phyloP scores from a whole-genome alignment of 345 rosid species.

The Eucalyptus urophylla region DNA sequence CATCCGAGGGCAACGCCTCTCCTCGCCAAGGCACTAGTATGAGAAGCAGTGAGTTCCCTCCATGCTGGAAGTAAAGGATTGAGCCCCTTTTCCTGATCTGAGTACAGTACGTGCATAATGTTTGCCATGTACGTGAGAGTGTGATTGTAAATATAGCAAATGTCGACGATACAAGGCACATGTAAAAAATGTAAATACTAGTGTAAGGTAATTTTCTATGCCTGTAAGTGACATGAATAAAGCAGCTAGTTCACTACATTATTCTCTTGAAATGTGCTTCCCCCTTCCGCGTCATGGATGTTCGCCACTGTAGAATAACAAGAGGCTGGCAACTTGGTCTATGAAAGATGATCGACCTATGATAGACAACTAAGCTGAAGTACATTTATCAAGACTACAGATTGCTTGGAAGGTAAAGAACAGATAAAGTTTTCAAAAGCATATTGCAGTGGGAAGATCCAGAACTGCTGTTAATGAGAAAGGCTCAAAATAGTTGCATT shows the following conservation, averaged over 20 bases:
- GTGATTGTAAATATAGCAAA: neutral
- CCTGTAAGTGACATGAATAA: neutral
- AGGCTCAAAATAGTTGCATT: neutral
- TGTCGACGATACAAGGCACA: neutral
- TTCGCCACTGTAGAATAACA: neutral
- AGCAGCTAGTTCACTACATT: neutral
- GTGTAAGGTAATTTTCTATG: neutral
- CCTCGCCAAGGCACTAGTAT: neutral
- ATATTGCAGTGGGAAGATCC: neutral
- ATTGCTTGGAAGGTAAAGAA: neutral
- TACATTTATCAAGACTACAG: neutral
- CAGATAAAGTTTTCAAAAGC: neutral
- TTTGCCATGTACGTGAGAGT: neutral
- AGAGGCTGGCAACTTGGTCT: neutral
- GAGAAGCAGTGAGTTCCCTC: constrained; percentile 1
- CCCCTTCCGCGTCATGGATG: neutral
- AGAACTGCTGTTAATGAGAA: neutral
- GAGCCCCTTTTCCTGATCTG: neutral
- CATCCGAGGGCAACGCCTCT: neutral
- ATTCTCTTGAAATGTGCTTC: neutral
- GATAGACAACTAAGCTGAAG: neutral
- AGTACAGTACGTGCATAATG: neutral
- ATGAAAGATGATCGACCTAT: neutral
- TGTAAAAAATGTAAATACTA: neutral
- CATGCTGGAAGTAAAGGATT: constrained; percentile 4